Conservation (phyloP, 176 grass and related monocot genomes). For the Lolium perenne region DNA sequence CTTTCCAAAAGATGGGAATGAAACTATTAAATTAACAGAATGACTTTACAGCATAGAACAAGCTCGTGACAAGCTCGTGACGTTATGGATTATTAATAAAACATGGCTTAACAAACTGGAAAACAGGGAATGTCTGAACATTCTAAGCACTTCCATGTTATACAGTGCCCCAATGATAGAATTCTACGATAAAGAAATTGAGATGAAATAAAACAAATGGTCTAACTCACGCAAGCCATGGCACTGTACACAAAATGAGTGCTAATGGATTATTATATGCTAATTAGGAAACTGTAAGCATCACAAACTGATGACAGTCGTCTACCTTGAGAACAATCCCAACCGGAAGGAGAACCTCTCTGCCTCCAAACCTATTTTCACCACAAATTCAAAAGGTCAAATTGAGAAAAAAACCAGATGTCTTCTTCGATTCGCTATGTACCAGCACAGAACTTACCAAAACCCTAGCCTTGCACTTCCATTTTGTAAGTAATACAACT, state of each 20-base stretch:
- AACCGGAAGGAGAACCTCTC: slow-evolving; percentile 94
- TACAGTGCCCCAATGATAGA: not conserved
- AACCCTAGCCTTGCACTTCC: slow-evolving; percentile 97
- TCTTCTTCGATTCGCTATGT: slow-evolving; percentile 2
- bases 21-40: slow-evolving; percentile 23
- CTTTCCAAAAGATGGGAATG: slow-evolving; percentile 16
- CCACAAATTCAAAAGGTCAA: slow-evolving; percentile 38
- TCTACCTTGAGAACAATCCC: slow-evolving; percentile 95
- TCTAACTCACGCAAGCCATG: slow-evolving; percentile 24
- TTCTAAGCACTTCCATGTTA: not conserved
- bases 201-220: slow-evolving; percentile 18
- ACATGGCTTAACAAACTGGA: slow-evolving; percentile 29
- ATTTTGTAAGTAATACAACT: slow-evolving; percentile 96
- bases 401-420: not conserved
- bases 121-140: slow-evolving; percentile 15
- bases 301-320: slow-evolving; percentile 17
- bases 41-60: slow-evolving; percentile 16
- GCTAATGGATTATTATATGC: slow-evolving; percentile 23
- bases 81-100: slow-evolving; percentile 12
- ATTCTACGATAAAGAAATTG: not conserved
- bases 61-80: not conserved
- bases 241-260: slow-evolving; percentile 20
- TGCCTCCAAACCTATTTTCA: slow-evolving; percentile 78
- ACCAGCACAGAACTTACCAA: slow-evolving; percentile 70
- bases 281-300: slow-evolving; percentile 27